A percentile compares a stretch with the other conserved stretches of the same genome.
Evolutionary conservation across 1,139 yeast species (phyloP).

Genomic region (Geotrichum macrosporum): DNA sequence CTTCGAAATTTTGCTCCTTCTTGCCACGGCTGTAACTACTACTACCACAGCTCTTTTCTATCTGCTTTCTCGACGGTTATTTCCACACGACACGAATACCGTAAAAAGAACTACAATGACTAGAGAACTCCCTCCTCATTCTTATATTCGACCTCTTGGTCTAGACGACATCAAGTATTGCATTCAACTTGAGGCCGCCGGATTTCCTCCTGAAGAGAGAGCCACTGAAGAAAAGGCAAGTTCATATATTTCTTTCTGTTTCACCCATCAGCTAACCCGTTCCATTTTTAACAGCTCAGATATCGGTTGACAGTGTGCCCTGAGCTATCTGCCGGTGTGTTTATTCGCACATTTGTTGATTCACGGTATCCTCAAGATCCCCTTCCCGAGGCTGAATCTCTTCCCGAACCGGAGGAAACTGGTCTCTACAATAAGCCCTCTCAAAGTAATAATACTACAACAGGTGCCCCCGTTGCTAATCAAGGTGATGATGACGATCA

Average conservation of each 20-base stretch:
- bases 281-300: constrained; percentile 30
- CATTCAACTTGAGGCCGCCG: constrained; percentile 56
- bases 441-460: background rate
- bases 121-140: constrained; percentile 49
- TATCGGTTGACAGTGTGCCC: constrained; percentile 81
- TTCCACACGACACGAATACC: background rate
- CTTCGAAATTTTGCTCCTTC: constrained; percentile 6
- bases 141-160: constrained; percentile 73
- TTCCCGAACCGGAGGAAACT: background rate
- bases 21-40: constrained; percentile 4
- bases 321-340: constrained; percentile 83
- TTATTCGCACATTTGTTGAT: constrained; percentile 46
- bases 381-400: background rate
- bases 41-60: constrained; percentile 3
- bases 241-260: background rate
- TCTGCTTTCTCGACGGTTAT: background rate
- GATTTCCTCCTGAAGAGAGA: constrained; percentile 64
- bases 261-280: no score
- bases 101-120: background rate
- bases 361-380: background rate
- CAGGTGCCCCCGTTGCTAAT: background rate
- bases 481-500: background rate
- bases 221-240: constrained; percentile 56
- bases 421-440: background rate
- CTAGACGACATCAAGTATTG: constrained; percentile 63